A percentile compares a stretch with the other conserved stretches of the same genome.
Conservation (phyloP, 2,329 filamentous ascomycete genomes). For the Incumbomyces delicatus region DNA sequence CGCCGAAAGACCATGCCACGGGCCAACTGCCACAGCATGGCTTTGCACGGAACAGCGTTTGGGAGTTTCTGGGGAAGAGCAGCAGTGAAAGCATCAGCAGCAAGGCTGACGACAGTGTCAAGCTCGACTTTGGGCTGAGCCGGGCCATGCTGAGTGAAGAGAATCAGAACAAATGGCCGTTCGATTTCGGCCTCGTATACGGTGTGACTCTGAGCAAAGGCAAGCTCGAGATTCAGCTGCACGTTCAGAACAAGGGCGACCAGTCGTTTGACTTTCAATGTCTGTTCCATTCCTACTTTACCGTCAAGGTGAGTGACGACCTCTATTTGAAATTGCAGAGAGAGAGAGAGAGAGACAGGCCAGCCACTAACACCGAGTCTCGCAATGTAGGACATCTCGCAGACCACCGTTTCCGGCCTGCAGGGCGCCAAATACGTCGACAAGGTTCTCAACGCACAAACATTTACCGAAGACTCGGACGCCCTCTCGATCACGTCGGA, state of each 20-base stretch:
- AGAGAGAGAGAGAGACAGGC: background rate
- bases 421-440: conserved; percentile 68
- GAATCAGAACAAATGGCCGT: conserved; percentile 66
- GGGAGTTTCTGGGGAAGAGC: conserved; percentile 90
- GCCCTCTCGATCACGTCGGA: conserved; percentile 64
- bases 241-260: conserved; percentile 78
- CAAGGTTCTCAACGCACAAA: conserved; percentile 61
- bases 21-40: conserved; percentile 81
- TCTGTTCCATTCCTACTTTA: conserved; percentile 84
- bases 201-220: conserved; percentile 74
- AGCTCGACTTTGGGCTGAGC: conserved; percentile 90
- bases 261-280: conserved; percentile 83
- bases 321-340: too few relatives aligned
- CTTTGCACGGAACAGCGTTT: conserved; percentile 78
- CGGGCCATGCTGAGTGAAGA: conserved; percentile 59
- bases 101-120: conserved; percentile 58
- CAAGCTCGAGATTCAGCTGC: conserved; percentile 67
- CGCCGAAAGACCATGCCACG: conserved; percentile 66
- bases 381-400: conserved; percentile 60
- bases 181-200: conserved; percentile 83
- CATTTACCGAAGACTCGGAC: conserved; percentile 55
- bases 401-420: conserved; percentile 64
- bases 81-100: conserved; percentile 41
- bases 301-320: conserved; percentile 54
- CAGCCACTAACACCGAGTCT: conserved; percentile 16